Conservation (phyloP, 1,284 basidiomycete species). For the Pyrrhoderma lamaoense region DNA sequence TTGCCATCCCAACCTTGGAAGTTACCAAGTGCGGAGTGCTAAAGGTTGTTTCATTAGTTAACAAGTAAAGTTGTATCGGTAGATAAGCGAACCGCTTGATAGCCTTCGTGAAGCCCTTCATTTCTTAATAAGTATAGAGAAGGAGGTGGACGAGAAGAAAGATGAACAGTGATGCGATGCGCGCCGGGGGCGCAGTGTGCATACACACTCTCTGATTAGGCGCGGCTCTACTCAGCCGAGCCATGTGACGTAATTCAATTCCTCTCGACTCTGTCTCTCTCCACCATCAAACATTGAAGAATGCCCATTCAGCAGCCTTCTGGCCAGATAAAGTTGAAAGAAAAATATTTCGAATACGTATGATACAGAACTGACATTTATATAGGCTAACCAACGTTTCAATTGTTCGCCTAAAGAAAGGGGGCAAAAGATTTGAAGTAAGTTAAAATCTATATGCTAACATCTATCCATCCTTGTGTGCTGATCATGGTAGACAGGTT, state of each 20-base stretch:
- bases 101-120: slow-evolving; percentile 79
- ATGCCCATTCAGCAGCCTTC: slow-evolving; percentile 77
- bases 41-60: slow-evolving; percentile 5
- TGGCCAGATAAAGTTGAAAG: slow-evolving; percentile 73
- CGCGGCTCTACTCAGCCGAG: neutral
- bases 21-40: slow-evolving; percentile 84
- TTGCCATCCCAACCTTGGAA: slow-evolving; percentile 80
- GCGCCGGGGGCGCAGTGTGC: neutral
- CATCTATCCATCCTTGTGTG: slow-evolving; percentile 9
- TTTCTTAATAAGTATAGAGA: slow-evolving; percentile 26
- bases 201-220: slow-evolving; percentile 1
- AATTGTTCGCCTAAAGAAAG: slow-evolving; percentile 91
- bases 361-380: slow-evolving; percentile 12
- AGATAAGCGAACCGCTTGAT: slow-evolving; percentile 56
- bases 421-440: slow-evolving; percentile 96
- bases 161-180: neutral
- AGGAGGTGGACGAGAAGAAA: neutral
- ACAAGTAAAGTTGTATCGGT: neutral
- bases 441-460: slow-evolving; percentile 16
- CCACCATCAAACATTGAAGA: neutral
- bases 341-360: slow-evolving; percentile 6
- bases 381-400: slow-evolving; percentile 91
- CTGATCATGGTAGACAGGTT: slow-evolving; percentile 54
- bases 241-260: neutral
- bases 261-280: neutral